phyloP scores from a whole-genome alignment of 2,329 filamentous ascomycete species.

The Colletotrichum acutatum region DNA sequence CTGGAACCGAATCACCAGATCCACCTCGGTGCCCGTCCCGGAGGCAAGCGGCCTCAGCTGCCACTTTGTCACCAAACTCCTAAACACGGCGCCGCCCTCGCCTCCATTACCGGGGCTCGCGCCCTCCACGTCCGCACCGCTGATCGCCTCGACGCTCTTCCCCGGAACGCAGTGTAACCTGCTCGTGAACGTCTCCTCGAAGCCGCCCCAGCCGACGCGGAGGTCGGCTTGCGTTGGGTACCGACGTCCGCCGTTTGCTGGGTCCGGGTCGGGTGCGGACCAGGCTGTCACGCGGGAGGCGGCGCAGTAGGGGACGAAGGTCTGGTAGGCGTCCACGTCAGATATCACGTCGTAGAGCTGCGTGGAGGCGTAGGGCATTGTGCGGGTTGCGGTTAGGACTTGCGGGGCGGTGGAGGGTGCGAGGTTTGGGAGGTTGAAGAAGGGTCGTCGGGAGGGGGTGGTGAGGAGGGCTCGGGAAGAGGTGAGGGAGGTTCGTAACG shows the following conservation, averaged over 20 bases:
- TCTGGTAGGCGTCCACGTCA: conserved; percentile 84
- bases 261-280: conserved; percentile 65
- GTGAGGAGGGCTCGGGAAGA: neutral
- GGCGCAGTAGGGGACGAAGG: conserved; percentile 93
- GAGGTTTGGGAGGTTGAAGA: conserved; percentile 39
- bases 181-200: conserved; percentile 86
- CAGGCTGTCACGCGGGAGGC: conserved; percentile 81
- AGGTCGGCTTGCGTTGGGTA: conserved; percentile 79
- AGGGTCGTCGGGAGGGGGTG: conserved; percentile 13
- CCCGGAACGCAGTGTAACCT: conserved; percentile 81
- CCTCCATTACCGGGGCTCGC: conserved; percentile 27
- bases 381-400: conserved; percentile 77
- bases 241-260: conserved; percentile 60
- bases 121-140: conserved; percentile 64
- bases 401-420: conserved; percentile 55
- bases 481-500: neutral
- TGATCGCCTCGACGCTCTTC: conserved; percentile 80
- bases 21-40: conserved; percentile 71
- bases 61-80: conserved; percentile 77
- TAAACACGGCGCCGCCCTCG: conserved; percentile 64
- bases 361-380: conserved; percentile 77
- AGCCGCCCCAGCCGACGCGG: conserved; percentile 84
- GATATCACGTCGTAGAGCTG: conserved; percentile 87
- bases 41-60: conserved; percentile 62
- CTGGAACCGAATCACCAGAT: conserved; percentile 80